Base-by-base conservation (phyloP, 192 early-diverging fungal genomes). In the Pilaira anomala region DNA sequence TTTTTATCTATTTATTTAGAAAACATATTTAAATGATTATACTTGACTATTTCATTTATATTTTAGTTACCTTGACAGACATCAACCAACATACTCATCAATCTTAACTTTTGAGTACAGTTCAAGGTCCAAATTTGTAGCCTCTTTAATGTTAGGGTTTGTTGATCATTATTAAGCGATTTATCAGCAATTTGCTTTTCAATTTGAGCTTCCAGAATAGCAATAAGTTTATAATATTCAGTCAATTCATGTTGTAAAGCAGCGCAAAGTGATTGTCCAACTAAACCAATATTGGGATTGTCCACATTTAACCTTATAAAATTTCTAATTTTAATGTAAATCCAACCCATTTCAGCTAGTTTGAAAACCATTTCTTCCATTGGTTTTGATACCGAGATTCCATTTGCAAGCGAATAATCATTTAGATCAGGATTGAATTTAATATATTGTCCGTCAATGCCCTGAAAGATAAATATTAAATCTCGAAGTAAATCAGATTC, bases 401-500 rank as follows among this genome's bases (percentile, higher is more conserved):
- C 36, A 24, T 29, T 30, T 50, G 79, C 73, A 16, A 95, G 66
- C 1, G 64, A 62, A 61, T 84, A 94, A 0, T 78, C 73, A 13
- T 78, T 75, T 4, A 66, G 48, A 7, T 64, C 60, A 8, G 61
- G 19, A 57, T 88, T 83, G 63, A 81, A 93, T 54, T 82, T 83
- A 16, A 97, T 78, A 63, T 86, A 88, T 56, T 83, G 82, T 28
- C 96, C 96, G 72, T 97, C 88, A 51, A 98, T 90, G 0, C 92
- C 96, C 72, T 98, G 96, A 74, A 97, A 90, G 16, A 95, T 83
- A 69, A 87, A 98, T 4, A 98, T 81, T 50, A 96, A 71, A 63
- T 98, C 96, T 3, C 87, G 85, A 26, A 98, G 68, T 41, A 95
- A 74, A 2, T 75, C 75, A 2, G 77, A 70, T 63, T 92, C 91